Base-by-base conservation (phyloP, 331 rosid species). In the Prunus yedoensis region DNA sequence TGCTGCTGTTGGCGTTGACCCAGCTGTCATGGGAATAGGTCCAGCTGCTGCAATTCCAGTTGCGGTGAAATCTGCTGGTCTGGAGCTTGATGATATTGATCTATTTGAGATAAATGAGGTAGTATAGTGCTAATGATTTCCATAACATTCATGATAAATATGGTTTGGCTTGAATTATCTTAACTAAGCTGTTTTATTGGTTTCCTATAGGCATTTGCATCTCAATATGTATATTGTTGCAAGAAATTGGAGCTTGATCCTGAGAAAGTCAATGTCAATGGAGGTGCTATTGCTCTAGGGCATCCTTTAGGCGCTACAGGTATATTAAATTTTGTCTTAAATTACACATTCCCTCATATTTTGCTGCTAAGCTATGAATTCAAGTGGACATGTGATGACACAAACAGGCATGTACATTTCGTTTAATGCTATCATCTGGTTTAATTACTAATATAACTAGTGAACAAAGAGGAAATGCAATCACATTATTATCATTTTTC, bases 271-370 rank as follows among this genome's bases (percentile, higher is more conserved):
- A 94, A 92, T 63, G 95, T 88, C 25, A 91, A 92, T 68, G 99
- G 96, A 76, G 97, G 99, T 66, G 97, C 96, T 43, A 84, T 94
- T 70, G 99, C 96, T 65, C 79, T 92, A 38, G 97, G 99, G 11
- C 99, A 94, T 92, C 99, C 97, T 77, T 75, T 94, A 83, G 99
- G 95, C 0, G 93, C 91, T 54, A 94, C 97, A 82, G 93, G 97
- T 94, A 77, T 25, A 14, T 17, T 17, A 6, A 28, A 73, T 38
- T 50, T 4, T 20, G 2, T 1, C 8, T 16, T 74, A 18, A 17
- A 14, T 7, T 38, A 4, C 18, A 38, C 21, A 11, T 21, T 52
- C 18, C 9, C 9, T 16, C 14, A 1, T 52, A 14, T 54, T 27
- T 32, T 62, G 9, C 67, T 52, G 32, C 27, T 35, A 35, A 35